Conservation (phyloP, 2,329 filamentous ascomycete species). For the Phaeosphaeria sp. region DNA sequence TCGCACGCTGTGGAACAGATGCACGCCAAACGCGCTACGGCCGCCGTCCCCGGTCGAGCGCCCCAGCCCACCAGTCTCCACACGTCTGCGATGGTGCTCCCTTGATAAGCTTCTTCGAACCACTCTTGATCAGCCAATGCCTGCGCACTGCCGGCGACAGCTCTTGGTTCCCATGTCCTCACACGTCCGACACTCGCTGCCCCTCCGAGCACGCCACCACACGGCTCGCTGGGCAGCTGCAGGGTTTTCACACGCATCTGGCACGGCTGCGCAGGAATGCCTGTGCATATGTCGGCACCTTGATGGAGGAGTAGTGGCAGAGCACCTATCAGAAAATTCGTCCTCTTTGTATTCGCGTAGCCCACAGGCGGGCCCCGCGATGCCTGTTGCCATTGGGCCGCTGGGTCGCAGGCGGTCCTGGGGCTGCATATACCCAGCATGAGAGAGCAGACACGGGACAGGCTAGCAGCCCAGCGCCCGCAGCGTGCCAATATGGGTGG, state of each 20-base stretch:
- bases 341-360: slow-evolving; percentile 28
- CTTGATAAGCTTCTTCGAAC: slow-evolving; percentile 41
- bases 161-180: slow-evolving; percentile 10
- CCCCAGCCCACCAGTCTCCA: slow-evolving; percentile 20
- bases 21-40: slow-evolving; percentile 10
- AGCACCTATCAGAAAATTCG: slow-evolving; percentile 39
- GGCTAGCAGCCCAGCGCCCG: slow-evolving; percentile 17
- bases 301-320: slow-evolving; percentile 19
- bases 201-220: slow-evolving; percentile 27
- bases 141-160: slow-evolving; percentile 9
- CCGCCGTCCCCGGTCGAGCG: slow-evolving; percentile 15
- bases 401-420: slow-evolving; percentile 24
- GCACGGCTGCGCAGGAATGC: slow-evolving; percentile 24
- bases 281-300: slow-evolving; percentile 26
- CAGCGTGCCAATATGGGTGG: slow-evolving; percentile 19
- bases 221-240: slow-evolving; percentile 15
- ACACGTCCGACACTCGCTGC: slow-evolving; percentile 16
- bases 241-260: slow-evolving; percentile 20
- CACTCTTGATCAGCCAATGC: slow-evolving; percentile 23
- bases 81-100: slow-evolving; percentile 25
- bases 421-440: slow-evolving; percentile 46
- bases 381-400: slow-evolving; percentile 31
- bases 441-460: slow-evolving; percentile 49
- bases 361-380: slow-evolving; percentile 24
- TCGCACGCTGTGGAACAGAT: background rate